Base-by-base conservation (phyloP, 78 protist genomes). In the Isochrysis galbana region DNA sequence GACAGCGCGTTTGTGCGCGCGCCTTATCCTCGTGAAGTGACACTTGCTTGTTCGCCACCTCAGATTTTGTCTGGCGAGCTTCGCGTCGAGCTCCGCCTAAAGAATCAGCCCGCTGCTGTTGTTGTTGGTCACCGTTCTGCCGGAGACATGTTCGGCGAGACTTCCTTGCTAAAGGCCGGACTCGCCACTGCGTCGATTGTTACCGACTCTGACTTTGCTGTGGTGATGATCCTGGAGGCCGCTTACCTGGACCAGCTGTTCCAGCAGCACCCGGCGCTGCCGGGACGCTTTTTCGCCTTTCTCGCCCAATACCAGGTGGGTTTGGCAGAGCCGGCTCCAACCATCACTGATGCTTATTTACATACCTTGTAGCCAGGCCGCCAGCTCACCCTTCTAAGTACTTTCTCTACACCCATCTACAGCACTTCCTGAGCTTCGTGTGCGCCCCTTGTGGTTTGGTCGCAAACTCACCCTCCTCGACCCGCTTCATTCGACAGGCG, bases 101-200 rank as follows among this genome's bases (percentile, higher is more conserved):
- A 39, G n/a, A 14, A 41, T 4, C 46, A 21, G 48, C 19, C 86
- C 21, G 19, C 23, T 44, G 45, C 86, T 14, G 48, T 77, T n/a
- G 47, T 77, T 29, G 86, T 77, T 0, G 86, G 42, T 19, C 46
- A 41, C 47, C 44, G 86, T 11, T 1, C 29, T 11, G 48, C 48
- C 23, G 86, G 86, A 29, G 86, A 77, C 34, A 77, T 77, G 86
- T 77, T 77, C 47, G 86, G 86, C 46, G 86, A 77, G 47, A 77
- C 45, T 10, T 77, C 86, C 36, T 46, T 77, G 32, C 86, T 77
- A 29, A 77, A 77, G 47, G 5, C 80, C 11, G 61, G 61, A 7
- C 7, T 19, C 29, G 86, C 86, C 23, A 77, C 86, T n/a, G 86
- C 86, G 36, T 77, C 86, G 32, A 77, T 77, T 46, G 48, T 77